Evolutionary conservation across 148 eudicot species (phyloP).

Genomic region (Linanthus parryae): DNA sequence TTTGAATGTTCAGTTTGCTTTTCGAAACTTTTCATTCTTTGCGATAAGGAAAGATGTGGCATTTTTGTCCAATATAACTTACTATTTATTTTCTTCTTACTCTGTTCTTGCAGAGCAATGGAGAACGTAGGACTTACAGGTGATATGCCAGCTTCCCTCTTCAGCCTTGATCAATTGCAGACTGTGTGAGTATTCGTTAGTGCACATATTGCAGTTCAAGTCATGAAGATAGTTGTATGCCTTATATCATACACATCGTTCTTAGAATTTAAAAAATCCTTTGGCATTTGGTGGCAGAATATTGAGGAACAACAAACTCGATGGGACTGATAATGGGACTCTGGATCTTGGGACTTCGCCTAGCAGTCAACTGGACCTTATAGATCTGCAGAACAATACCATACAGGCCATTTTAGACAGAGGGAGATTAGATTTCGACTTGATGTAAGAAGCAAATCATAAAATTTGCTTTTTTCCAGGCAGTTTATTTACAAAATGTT

Average conservation of each 20-base stretch:
- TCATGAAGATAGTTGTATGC: neutral
- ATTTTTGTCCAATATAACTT: neutral
- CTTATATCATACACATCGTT: neutral
- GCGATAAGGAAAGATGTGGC: neutral
- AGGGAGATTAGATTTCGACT: conserved; percentile 12
- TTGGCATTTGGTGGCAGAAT: conserved; percentile 24
- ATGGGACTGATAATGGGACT: conserved; percentile 54
- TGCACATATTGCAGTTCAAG: neutral
- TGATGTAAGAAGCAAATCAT: conserved; percentile 28
- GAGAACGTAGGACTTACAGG: conserved; percentile 48
- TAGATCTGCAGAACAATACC: conserved; percentile 54
- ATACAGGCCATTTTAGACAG: conserved; percentile 25
- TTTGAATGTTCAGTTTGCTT: neutral
- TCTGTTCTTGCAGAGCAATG: conserved; percentile 43
- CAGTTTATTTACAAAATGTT: neutral
- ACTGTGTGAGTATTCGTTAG: conserved; percentile 46
- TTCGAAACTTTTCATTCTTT: neutral
- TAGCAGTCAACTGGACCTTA: conserved; percentile 47
- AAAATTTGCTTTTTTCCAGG: neutral
- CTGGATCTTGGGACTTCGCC: conserved; percentile 37
- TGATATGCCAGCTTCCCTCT: conserved; percentile 45
- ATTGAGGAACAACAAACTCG: conserved; percentile 41
- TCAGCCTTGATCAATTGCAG: conserved; percentile 54
- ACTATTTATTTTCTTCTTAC: neutral
- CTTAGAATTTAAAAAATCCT: neutral